These are phyloP conservation scores for Curvularia spicifera DNA, from an alignment of 2,329 filamentous ascomycete species.

Conservation along the genomic window DNA sequence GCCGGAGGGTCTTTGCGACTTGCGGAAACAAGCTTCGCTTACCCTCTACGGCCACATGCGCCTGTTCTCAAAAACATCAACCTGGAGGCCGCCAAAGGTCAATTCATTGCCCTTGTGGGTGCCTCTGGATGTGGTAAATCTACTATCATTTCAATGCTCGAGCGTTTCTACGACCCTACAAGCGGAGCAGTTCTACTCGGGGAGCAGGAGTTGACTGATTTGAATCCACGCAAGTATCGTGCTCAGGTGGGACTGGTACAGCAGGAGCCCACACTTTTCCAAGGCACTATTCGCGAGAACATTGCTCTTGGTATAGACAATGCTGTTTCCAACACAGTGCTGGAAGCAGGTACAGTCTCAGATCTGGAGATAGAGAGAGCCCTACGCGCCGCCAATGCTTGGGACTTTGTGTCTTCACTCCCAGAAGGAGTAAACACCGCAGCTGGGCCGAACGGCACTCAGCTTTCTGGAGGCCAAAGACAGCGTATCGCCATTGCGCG, in stretches of 20 bases:
- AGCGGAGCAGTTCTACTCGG: slow-evolving; percentile 68
- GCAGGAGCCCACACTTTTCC: slow-evolving; percentile 56
- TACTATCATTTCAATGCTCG: slow-evolving; percentile 87
- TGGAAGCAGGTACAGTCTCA: neutral
- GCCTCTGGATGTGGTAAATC: slow-evolving; percentile 87
- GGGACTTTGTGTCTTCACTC: slow-evolving; percentile 25
- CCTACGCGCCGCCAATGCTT: slow-evolving; percentile 65
- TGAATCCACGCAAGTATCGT: slow-evolving; percentile 56
- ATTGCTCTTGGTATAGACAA: slow-evolving; percentile 31
- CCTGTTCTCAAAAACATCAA: slow-evolving; percentile 70
- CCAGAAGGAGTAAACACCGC: slow-evolving; percentile 59
- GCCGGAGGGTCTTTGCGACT: slow-evolving; percentile 48
- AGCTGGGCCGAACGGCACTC: slow-evolving; percentile 30
- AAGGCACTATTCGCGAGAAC: slow-evolving; percentile 57
- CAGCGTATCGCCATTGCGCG: slow-evolving; percentile 52
- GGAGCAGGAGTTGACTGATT: slow-evolving; percentile 66
- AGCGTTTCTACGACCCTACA: slow-evolving; percentile 90
- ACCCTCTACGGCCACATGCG: slow-evolving; percentile 82
- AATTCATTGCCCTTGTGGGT: slow-evolving; percentile 60
- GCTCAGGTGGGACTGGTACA: slow-evolving; percentile 71
- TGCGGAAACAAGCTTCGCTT: slow-evolving; percentile 84
- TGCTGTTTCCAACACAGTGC: neutral
- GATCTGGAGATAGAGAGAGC: slow-evolving; percentile 65
- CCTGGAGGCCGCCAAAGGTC: slow-evolving; percentile 58
- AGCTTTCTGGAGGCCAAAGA: slow-evolving; percentile 51